phyloP scores from a whole-genome alignment of 805 yeast species.

The Candida mattraensis region DNA sequence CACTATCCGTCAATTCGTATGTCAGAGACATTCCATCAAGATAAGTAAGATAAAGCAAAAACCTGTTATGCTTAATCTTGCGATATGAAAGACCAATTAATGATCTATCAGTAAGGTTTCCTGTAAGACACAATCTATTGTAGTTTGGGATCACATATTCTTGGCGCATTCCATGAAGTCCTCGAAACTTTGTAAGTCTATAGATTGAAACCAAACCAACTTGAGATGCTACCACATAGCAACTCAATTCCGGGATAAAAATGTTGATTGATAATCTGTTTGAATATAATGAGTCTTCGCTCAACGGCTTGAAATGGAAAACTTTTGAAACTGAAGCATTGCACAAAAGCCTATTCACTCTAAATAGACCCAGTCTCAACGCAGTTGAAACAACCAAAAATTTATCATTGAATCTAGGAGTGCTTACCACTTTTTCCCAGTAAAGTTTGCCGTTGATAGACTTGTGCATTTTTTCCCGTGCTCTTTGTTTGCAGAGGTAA shows the following conservation, averaged over 20 bases:
- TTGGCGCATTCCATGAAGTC: conserved; percentile 40
- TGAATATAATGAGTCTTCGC: conserved; percentile 34
- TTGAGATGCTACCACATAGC: conserved; percentile 43
- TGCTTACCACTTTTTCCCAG: conserved; percentile 27
- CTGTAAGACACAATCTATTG: conserved; percentile 20
- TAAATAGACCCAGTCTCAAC: conserved; percentile 43
- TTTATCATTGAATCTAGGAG: conserved; percentile 27
- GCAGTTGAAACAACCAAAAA: conserved; percentile 47
- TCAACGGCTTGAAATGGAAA: conserved; percentile 36
- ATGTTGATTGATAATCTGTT: conserved; percentile 31
- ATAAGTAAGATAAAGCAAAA: conserved; percentile 24
- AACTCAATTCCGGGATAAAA: conserved; percentile 40
- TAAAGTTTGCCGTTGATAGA: conserved; percentile 31
- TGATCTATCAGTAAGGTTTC: conserved; percentile 23
- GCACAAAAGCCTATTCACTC: conserved; percentile 46
- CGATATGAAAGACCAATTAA: conserved; percentile 26
- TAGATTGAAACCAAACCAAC: conserved; percentile 43
- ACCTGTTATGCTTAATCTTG: conserved; percentile 11
- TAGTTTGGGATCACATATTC: conserved; percentile 43
- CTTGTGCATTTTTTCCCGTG: conserved; percentile 16
- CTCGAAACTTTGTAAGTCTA: conserved; percentile 42
- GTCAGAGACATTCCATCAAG: conserved; percentile 28
- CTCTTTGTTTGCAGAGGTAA: conserved; percentile 25
- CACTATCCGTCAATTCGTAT: conserved; percentile 23
- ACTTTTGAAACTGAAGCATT: conserved; percentile 45